Conservation (phyloP, 805 yeast species). For the Wickerhamomyces hampshirensis region DNA sequence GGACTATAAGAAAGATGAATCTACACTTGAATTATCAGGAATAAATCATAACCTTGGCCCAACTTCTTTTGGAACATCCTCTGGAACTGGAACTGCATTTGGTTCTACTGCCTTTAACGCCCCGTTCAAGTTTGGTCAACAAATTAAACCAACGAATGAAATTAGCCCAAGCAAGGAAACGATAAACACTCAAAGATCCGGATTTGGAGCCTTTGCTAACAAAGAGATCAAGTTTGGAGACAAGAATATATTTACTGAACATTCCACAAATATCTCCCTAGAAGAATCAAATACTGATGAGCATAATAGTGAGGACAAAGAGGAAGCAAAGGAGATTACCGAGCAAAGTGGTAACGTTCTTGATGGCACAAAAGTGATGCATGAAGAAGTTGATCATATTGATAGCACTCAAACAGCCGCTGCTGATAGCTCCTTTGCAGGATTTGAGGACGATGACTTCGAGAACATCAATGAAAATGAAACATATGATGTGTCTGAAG, state of each 20-base stretch:
- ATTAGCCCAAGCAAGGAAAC: too few relatives aligned
- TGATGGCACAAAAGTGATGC: constrained; percentile 4
- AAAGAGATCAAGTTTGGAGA: constrained; percentile 8
- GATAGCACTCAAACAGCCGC: constrained; percentile 1
- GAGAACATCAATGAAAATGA: not conserved
- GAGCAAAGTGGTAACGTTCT: constrained; percentile 4
- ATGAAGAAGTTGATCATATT: not conserved
- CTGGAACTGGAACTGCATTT: constrained; percentile 5
- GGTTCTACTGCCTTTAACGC: constrained; percentile 5
- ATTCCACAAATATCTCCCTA: too few relatives aligned
- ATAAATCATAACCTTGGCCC: constrained; percentile 1
- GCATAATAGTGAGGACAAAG: too few relatives aligned
- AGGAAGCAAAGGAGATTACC: constrained; percentile 1
- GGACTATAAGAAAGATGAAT: not conserved
- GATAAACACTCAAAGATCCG: constrained; percentile 5
- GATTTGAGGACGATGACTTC: not conserved
- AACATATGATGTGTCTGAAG: not conserved
- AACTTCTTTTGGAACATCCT: constrained; percentile 1
- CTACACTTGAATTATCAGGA: not conserved
- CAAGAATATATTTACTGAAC: constrained; percentile 12
- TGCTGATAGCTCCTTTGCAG: not conserved
- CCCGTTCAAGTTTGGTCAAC: constrained; percentile 4
- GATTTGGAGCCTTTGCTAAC: constrained; percentile 17
- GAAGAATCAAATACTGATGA: constrained; percentile 1
- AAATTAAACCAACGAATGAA: not conserved